Conservation (phyloP, 768 basidiomycete genomes). For the Tylopilus balloui region DNA sequence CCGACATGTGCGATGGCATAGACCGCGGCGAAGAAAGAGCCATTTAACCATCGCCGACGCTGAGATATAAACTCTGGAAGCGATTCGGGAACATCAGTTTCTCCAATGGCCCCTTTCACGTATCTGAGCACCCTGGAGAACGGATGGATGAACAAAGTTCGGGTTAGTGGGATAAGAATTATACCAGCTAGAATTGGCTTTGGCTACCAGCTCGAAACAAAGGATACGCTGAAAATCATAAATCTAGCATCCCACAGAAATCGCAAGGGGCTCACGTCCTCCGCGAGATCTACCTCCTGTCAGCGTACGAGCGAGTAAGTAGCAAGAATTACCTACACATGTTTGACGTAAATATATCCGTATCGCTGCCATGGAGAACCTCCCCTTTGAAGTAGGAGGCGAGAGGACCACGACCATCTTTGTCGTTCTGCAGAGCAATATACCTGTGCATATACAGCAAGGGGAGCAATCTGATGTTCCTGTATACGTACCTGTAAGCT, state of each 20-base stretch:
- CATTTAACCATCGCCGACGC: slow-evolving; percentile 84
- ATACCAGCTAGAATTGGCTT: slow-evolving; percentile 73
- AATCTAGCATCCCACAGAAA: neutral
- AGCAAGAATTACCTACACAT: slow-evolving; percentile 63
- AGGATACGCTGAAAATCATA: slow-evolving; percentile 61
- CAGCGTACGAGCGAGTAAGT: slow-evolving; percentile 1
- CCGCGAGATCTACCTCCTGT: slow-evolving; percentile 66
- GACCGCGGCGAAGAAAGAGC: slow-evolving; percentile 91
- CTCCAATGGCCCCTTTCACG: slow-evolving; percentile 88
- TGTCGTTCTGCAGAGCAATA: slow-evolving; percentile 86
- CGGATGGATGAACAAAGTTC: slow-evolving; percentile 5
- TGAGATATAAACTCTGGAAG: slow-evolving; percentile 93
- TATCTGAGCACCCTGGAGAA: slow-evolving; percentile 86
- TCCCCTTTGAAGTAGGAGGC: slow-evolving; percentile 99
- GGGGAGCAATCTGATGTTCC: neutral
- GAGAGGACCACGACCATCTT: slow-evolving; percentile 76
- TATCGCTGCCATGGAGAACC: slow-evolving; percentile 73
- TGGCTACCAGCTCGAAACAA: slow-evolving; percentile 77
- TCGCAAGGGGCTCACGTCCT: slow-evolving; percentile 56
- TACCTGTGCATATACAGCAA: slow-evolving; percentile 41
- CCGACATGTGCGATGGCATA: slow-evolving; percentile 81
- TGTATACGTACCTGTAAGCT: slow-evolving; percentile 57
- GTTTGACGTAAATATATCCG: slow-evolving; percentile 92
- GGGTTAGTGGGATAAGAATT: slow-evolving; percentile 15
- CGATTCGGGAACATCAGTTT: slow-evolving; percentile 91